Evolutionary conservation across 805 yeast genomes (phyloP).

Genomic region (Spathaspora gorwiae): DNA sequence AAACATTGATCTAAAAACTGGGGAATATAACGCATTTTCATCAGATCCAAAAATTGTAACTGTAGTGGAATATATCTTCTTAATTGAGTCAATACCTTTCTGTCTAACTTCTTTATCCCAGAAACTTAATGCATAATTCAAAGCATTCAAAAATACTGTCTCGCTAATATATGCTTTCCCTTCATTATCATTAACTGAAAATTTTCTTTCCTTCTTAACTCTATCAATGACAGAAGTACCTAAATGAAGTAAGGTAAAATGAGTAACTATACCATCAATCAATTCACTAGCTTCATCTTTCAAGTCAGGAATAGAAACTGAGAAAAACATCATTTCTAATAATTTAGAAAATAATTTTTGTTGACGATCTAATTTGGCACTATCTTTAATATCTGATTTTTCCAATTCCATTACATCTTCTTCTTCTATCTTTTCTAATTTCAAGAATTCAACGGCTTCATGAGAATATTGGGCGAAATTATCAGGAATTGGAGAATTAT

Average conservation of each 20-base stretch:
- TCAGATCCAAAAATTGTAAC: constrained; percentile 60
- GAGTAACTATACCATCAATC: constrained; percentile 67
- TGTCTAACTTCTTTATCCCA: constrained; percentile 66
- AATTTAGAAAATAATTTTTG: constrained; percentile 63
- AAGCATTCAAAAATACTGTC: constrained; percentile 65
- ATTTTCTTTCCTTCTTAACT: constrained; percentile 61
- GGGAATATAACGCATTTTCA: constrained; percentile 64
- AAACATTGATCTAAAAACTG: constrained; percentile 70
- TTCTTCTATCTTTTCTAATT: constrained; percentile 33
- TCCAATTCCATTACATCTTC: constrained; percentile 25
- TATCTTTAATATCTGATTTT: constrained; percentile 44
- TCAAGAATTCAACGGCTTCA: constrained; percentile 45
- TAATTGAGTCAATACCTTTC: constrained; percentile 65
- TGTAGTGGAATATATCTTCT: constrained; percentile 57
- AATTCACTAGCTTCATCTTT: constrained; percentile 61
- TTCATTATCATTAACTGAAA: constrained; percentile 74
- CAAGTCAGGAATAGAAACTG: constrained; percentile 71
- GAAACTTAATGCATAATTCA: constrained; percentile 75
- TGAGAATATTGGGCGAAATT: constrained; percentile 41
- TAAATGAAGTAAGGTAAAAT: constrained; percentile 72
- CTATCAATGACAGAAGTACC: constrained; percentile 69
- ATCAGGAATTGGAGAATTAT: constrained; percentile 46
- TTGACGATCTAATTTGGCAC: constrained; percentile 49
- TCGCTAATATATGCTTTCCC: constrained; percentile 70
- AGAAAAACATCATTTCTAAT: constrained; percentile 65